phyloP scores from a whole-genome alignment of 345 rosid species.

The Corymbia maculata region DNA sequence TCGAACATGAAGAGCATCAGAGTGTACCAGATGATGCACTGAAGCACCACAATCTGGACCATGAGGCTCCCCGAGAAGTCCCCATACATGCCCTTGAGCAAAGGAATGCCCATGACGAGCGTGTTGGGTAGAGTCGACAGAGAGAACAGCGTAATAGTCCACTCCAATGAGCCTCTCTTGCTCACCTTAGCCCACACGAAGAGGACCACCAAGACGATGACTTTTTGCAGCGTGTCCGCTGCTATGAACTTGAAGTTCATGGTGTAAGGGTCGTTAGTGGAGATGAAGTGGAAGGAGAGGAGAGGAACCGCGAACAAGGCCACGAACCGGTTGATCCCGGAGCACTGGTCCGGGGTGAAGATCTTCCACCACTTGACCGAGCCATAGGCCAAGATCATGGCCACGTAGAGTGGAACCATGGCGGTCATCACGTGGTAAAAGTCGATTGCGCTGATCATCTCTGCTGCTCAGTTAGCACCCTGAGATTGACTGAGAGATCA shows the following conservation, averaged over 20 bases:
- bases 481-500: not conserved
- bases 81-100: conserved; percentile 73
- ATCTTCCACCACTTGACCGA: conserved; percentile 99
- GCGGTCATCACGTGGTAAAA: conserved; percentile 99
- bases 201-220: conserved; percentile 36
- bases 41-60: conserved; percentile 82
- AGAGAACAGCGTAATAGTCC: conserved; percentile 70
- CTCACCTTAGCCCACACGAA: conserved; percentile 37
- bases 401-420: conserved; percentile 97
- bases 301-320: conserved; percentile 98
- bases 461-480: not conserved
- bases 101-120: conserved; percentile 75
- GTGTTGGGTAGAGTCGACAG: conserved; percentile 70
- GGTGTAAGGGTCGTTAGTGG: conserved; percentile 47
- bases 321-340: conserved; percentile 96
- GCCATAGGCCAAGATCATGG: conserved; percentile 91
- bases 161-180: conserved; percentile 48
- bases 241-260: conserved; percentile 73
- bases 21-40: conserved; percentile 76
- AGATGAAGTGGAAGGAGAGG: conserved; percentile 87
- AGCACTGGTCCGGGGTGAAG: conserved; percentile 93
- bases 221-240: conserved; percentile 60
- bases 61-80: conserved; percentile 55
- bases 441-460: conserved; percentile 63
- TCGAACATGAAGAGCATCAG: conserved; percentile 71